Evolutionary conservation across 179 eudicot genomes (phyloP).

Genomic region (Gypsophila paniculata): DNA sequence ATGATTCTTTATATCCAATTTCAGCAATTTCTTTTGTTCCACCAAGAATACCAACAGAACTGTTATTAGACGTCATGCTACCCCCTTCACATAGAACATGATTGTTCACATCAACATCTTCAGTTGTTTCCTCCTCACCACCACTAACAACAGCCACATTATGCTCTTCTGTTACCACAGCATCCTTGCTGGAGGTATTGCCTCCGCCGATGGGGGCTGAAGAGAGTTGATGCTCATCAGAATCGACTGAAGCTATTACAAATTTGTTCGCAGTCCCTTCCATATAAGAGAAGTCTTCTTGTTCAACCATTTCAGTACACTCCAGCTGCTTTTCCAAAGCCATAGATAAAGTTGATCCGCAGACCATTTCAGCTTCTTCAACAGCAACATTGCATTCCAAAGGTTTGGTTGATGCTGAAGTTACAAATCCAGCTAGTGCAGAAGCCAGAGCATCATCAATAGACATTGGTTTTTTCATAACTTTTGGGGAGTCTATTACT

Average conservation of each 20-base stretch:
- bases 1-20: slow-evolving; percentile 13
- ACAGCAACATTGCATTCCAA: slow-evolving; percentile 19
- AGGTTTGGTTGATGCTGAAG: slow-evolving; percentile 34
- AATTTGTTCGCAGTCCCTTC: slow-evolving; percentile 10
- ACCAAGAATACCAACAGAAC: slow-evolving; percentile 12
- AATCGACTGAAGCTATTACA: slow-evolving; percentile 16
- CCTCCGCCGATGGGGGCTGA: slow-evolving; percentile 21
- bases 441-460: slow-evolving; percentile 84
- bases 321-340: slow-evolving; percentile 2
- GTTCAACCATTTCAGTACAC: slow-evolving; percentile 13
- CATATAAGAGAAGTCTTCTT: background rate
- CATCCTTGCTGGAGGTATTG: slow-evolving; percentile 21
- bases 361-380: slow-evolving; percentile 27
- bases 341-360: slow-evolving; percentile 12
- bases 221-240: slow-evolving; percentile 24
- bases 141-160: slow-evolving; percentile 7
- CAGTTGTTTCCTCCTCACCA: slow-evolving; percentile 28
- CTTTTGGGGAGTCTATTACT: slow-evolving; percentile 31
- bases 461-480: slow-evolving; percentile 48
- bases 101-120: slow-evolving; percentile 18
- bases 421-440: slow-evolving; percentile 70
- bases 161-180: slow-evolving; percentile 14
- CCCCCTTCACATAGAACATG: slow-evolving; percentile 5
- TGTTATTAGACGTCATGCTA: background rate
- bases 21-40: slow-evolving; percentile 4